These are phyloP conservation scores for Dendrocalamus sinicus DNA, from an alignment of 176 grass and related monocot species.

Conservation along the genomic window DNA sequence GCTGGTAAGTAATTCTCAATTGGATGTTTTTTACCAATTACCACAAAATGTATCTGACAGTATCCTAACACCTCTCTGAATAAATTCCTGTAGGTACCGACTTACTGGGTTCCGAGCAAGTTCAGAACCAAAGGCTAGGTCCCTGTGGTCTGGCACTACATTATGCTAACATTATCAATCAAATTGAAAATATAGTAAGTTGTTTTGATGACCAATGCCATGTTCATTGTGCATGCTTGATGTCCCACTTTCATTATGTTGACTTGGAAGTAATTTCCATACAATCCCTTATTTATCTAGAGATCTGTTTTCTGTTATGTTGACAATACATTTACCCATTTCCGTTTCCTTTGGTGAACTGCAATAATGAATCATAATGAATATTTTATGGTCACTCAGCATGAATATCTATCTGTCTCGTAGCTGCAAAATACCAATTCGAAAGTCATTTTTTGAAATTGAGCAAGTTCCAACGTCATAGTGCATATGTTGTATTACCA, in stretches of 20 bases:
- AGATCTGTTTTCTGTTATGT: background rate
- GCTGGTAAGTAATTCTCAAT: slow-evolving; percentile 40
- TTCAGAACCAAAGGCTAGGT: slow-evolving; percentile 64
- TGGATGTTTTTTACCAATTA: slow-evolving; percentile 1
- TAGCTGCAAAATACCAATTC: background rate
- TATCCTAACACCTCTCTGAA: slow-evolving; percentile 7
- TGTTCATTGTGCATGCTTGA: background rate
- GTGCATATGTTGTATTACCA: background rate
- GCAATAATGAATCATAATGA: background rate
- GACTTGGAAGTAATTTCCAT: background rate
- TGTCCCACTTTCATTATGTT: background rate
- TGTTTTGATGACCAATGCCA: slow-evolving; percentile 8
- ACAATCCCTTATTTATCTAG: background rate
- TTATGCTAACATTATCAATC: slow-evolving; percentile 97
- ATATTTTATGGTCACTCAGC: background rate
- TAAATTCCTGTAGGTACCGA: slow-evolving; percentile 50
- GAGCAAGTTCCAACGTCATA: background rate
- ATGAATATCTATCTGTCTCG: background rate
- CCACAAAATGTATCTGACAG: background rate
- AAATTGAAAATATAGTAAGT: slow-evolving; percentile 99
- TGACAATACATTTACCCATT: background rate
- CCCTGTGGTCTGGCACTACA: slow-evolving; percentile 85
- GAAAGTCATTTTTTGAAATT: background rate
- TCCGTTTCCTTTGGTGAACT: too few species aligned
- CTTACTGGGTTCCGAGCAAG: slow-evolving; percentile 41